Percentiles rank a stretch among this genome's conserved stretches.
Evolutionary conservation across 148 eudicot species (phyloP).

Genomic region (Talinum fruticosum): DNA sequence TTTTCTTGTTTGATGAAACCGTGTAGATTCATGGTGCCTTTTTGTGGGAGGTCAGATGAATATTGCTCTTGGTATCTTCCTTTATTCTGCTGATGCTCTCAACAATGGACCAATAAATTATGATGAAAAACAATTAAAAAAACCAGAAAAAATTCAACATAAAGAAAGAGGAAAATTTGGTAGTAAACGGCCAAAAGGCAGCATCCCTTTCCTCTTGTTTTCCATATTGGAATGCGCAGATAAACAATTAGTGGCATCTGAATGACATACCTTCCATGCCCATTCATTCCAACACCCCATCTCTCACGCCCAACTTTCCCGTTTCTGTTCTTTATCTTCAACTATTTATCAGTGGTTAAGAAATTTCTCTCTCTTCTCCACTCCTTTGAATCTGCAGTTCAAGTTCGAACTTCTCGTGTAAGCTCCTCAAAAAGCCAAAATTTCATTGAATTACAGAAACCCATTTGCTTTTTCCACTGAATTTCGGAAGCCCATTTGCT

Average conservation of each 20-base stretch:
- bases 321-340: background rate
- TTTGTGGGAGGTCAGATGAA: no score
- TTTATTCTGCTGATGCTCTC: no score
- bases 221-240: background rate
- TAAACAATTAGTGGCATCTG: background rate
- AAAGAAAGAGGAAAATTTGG: no score
- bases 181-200: no score
- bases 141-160: no score
- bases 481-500: slow-evolving; percentile 21
- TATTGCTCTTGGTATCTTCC: no score
- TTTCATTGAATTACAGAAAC: slow-evolving; percentile 11
- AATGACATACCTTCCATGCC: slow-evolving; percentile 11
- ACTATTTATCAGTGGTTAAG: background rate
- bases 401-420: slow-evolving; percentile 5
- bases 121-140: no score
- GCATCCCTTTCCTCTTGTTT: no score
- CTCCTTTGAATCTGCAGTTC: background rate
- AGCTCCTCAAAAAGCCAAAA: slow-evolving; percentile 15
- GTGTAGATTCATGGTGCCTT: no score
- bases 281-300: slow-evolving; percentile 1
- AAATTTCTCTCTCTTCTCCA: background rate
- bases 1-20: no score
- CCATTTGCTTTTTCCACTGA: slow-evolving; percentile 16
- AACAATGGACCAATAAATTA: no score
- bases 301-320: background rate